Percentiles rank a stretch among this genome's conserved stretches.
phyloP scores from a whole-genome alignment of 2,329 filamentous ascomycete species.

The Clonostachys sp. region DNA sequence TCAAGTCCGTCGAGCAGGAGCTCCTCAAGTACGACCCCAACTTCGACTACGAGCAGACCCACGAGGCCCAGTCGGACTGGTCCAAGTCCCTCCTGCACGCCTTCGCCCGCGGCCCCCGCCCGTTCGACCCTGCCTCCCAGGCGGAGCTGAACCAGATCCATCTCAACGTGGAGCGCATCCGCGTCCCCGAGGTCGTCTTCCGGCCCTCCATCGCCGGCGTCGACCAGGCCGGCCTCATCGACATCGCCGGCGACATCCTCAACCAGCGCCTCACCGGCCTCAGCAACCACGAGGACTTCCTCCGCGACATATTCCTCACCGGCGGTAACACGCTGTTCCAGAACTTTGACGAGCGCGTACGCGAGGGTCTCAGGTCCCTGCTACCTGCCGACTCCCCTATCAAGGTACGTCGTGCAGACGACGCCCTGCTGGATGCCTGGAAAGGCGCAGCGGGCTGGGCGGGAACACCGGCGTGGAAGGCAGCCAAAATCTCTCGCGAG shows the following conservation, averaged over 20 bases:
- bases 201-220: slow-evolving; percentile 87
- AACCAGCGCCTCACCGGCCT: slow-evolving; percentile 68
- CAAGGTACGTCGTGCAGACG: slow-evolving; percentile 66
- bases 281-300: slow-evolving; percentile 57
- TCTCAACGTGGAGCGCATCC: slow-evolving; percentile 93
- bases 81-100: slow-evolving; percentile 86
- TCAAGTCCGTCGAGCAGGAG: slow-evolving; percentile 78
- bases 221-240: slow-evolving; percentile 88
- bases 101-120: slow-evolving; percentile 82
- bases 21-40: slow-evolving; percentile 80
- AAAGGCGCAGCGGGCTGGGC: slow-evolving; percentile 88
- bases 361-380: slow-evolving; percentile 66
- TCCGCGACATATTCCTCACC: slow-evolving; percentile 87
- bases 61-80: slow-evolving; percentile 93
- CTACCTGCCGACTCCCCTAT: slow-evolving; percentile 66
- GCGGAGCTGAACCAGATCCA: slow-evolving; percentile 83
- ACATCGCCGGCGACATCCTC: slow-evolving; percentile 87
- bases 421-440: slow-evolving; percentile 87
- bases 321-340: slow-evolving; percentile 87
- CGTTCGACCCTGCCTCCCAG: slow-evolving; percentile 76
- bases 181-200: slow-evolving; percentile 89
- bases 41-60: slow-evolving; percentile 89
- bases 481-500: slow-evolving; percentile 66
- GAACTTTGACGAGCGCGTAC: slow-evolving; percentile 80
- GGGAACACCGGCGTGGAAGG: slow-evolving; percentile 51